Evolutionary conservation across 768 basidiomycete species (phyloP), one percentile per base, ranked within the genome.

Genomic region (Mycena maculata): DNA sequence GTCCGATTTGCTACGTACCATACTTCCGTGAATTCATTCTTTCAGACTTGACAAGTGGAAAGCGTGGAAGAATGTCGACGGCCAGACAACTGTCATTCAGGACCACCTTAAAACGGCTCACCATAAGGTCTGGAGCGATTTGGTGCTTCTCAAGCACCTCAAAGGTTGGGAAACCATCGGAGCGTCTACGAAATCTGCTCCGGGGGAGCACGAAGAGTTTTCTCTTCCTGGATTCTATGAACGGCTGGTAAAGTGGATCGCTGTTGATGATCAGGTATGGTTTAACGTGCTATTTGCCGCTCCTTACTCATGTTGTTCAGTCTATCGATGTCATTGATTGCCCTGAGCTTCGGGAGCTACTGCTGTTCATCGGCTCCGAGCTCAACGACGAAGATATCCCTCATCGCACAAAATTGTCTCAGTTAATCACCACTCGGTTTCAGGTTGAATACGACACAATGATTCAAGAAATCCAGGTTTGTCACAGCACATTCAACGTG

Each of bases 361-460:
- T 55, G 9, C 54, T 55, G 13, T 44, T 57, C 41, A 44, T 57
- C 4, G 55, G 55, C 0, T 12, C 41, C 2, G 27, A 57, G 16
- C 13, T 57, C 1, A 28, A 57, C 1, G 42, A 57, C 4, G 20
- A 13, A 0, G 39, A 44, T 25, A 42, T 57, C 13, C 55, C 55
- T 1, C 55, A 57, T 31, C 55, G 55, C 41, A 44, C 55, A 1
- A 56, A 56, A 31, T 3, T 56, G 28, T 20, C 41, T 8, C 25
- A 74, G 28, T 42, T 75, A 2, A 75, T 78, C n/a, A 23, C 69
- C 20, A 50, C 62, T 13, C 38, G 47, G 2, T 75, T 67, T 42
- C n/a, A 65, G 8, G 38, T 44, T 13, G 71, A 75, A 44, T 76
- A 72, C 49, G 16, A 25, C 3, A 59, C 59, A 10, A 67, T 74